Percentiles rank a stretch among this genome's conserved stretches.
phyloP scores from a whole-genome alignment of 73 alveolate genomes.

The Paramecium pentaurelia region DNA sequence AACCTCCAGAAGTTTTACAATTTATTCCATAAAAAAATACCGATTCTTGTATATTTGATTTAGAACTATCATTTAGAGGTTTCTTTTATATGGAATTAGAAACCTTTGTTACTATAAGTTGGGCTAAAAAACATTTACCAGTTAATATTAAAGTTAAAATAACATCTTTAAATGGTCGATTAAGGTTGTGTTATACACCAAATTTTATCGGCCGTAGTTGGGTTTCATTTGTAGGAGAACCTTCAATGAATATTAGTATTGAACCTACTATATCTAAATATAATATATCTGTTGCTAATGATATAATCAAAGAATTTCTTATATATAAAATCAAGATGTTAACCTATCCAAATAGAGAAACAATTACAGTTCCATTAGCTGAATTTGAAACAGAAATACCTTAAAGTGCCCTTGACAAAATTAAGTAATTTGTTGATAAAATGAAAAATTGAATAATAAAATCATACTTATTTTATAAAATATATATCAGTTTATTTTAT shows the following conservation, averaged over 20 bases:
- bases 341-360: background rate
- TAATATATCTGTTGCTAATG: background rate
- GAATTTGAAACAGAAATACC: slow-evolving; percentile 43
- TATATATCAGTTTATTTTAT: background rate
- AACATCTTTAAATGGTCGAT: background rate
- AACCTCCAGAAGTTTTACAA: slow-evolving; percentile 11
- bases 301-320: slow-evolving; percentile 13
- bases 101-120: background rate
- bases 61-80: background rate
- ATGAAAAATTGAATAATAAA: background rate
- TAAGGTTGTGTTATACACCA: background rate
- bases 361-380: slow-evolving; percentile 5
- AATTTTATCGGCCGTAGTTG: background rate
- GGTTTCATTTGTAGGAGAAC: slow-evolving; percentile 30
- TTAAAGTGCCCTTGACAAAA: background rate
- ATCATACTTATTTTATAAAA: background rate
- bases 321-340: slow-evolving; percentile 2
- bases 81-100: background rate
- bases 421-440: background rate
- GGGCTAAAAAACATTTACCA: background rate
- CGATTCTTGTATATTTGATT: background rate
- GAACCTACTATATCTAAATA: background rate
- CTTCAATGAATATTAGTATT: background rate
- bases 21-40: background rate
- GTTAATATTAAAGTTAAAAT: background rate